Conservation (phyloP, 106 monocot genomes). For the Alisma plantagoaquatica region DNA sequence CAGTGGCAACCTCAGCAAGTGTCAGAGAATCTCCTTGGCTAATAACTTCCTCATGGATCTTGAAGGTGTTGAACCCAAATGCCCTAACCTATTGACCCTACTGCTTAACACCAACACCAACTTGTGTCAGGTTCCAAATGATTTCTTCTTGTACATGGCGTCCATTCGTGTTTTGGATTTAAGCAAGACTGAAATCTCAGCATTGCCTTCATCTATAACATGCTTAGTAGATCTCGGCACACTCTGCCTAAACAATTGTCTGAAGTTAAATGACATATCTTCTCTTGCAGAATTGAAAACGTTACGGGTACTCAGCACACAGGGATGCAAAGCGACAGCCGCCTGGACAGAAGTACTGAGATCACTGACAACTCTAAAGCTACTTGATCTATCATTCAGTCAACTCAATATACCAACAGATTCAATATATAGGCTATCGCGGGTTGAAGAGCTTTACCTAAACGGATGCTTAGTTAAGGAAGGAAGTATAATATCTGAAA, state of each 20-base stretch:
- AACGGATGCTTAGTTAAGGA: neutral
- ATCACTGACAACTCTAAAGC: slow-evolving; percentile 11
- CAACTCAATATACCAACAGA: slow-evolving; percentile 7
- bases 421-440: slow-evolving; percentile 8
- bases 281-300: slow-evolving; percentile 13
- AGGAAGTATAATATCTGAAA: slow-evolving; percentile 1
- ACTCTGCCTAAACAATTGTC: slow-evolving; percentile 13
- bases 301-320: slow-evolving; percentile 11
- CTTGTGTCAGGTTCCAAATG: neutral
- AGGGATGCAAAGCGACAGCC: slow-evolving; percentile 1
- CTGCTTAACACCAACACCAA: slow-evolving; percentile 12
- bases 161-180: slow-evolving; percentile 19
- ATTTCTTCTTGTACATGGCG: slow-evolving; percentile 17
- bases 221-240: slow-evolving; percentile 13
- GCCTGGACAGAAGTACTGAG: slow-evolving; percentile 18
- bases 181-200: slow-evolving; percentile 7
- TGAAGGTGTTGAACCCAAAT: slow-evolving; percentile 14
- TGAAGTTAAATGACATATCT: slow-evolving; percentile 7
- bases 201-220: slow-evolving; percentile 20
- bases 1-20: slow-evolving; percentile 4
- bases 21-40: slow-evolving; percentile 16
- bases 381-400: slow-evolving; percentile 10
- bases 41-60: slow-evolving; percentile 9
- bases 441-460: slow-evolving; percentile 19
- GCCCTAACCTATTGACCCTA: slow-evolving; percentile 6